These are phyloP conservation scores for Penicillium frequentans DNA, from an alignment of 2,329 filamentous ascomycete genomes.

Conservation along the genomic window DNA sequence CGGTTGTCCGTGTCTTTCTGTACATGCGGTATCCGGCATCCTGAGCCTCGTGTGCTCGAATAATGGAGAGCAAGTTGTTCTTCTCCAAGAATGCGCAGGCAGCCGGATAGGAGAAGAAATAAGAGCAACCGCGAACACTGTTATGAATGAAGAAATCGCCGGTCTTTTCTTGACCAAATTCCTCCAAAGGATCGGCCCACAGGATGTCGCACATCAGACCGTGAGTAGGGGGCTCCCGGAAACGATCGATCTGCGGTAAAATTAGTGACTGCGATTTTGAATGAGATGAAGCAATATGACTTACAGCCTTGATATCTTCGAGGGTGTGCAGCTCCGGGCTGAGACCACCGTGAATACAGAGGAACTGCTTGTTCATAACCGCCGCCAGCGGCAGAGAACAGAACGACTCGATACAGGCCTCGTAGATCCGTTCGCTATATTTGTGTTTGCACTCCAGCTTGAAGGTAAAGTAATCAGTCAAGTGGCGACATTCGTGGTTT, in stretches of 20 bases:
- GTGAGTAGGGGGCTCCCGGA: constrained; percentile 94
- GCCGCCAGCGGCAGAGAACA: constrained; percentile 90
- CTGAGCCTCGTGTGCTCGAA: constrained; percentile 96
- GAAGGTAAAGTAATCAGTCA: constrained; percentile 99
- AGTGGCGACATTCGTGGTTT: constrained; percentile 97
- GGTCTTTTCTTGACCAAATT: constrained; percentile 98
- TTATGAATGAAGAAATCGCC: constrained; percentile 98
- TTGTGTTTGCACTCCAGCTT: constrained; percentile 99
- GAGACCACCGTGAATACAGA: constrained; percentile 95
- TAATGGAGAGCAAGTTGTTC: constrained; percentile 96
- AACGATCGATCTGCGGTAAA: constrained; percentile 79
- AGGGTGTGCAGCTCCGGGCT: constrained; percentile 95
- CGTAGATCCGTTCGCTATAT: constrained; percentile 93
- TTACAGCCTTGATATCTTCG: constrained; percentile 84
- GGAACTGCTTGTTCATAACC: constrained; percentile 99
- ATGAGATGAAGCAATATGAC: constrained; percentile 33
- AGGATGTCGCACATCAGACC: constrained; percentile 99
- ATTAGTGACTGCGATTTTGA: not conserved
- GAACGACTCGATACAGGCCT: constrained; percentile 98
- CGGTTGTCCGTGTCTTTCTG: constrained; percentile 94
- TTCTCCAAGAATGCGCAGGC: constrained; percentile 98
- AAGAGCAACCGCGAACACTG: constrained; percentile 96
- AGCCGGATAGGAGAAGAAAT: constrained; percentile 98
- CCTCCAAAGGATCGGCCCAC: constrained; percentile 96
- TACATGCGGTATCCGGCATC: constrained; percentile 99